Conservation (phyloP, 352 stramenopile genomes). For the Phytophthora syringae region DNA sequence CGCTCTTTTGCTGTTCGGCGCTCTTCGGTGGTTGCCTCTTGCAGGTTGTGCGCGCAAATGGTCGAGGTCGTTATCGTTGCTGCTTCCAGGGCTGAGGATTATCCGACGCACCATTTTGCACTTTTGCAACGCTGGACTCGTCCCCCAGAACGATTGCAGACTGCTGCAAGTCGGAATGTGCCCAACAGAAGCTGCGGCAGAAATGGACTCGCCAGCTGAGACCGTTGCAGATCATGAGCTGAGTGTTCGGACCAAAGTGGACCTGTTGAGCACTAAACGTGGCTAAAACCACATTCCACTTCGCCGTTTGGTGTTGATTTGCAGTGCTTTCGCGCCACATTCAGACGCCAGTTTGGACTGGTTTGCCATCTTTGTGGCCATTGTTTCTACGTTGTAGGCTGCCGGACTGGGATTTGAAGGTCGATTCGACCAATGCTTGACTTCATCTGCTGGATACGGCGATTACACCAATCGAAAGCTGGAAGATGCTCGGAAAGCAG, state of each 20-base stretch:
- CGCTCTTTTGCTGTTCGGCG: constrained; percentile 12
- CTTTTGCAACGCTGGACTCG: constrained; percentile 16
- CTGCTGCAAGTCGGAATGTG: constrained; percentile 26
- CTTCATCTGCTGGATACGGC: constrained; percentile 19
- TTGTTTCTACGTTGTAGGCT: constrained; percentile 28
- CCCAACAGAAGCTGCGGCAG: background rate
- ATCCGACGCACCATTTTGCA: constrained; percentile 29
- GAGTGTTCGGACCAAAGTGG: constrained; percentile 21
- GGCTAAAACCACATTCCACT: background rate
- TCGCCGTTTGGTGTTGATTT: background rate
- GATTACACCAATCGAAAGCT: constrained; percentile 21
- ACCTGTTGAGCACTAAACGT: background rate
- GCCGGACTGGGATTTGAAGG: constrained; percentile 18
- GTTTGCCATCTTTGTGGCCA: constrained; percentile 20
- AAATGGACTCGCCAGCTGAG: constrained; percentile 21
- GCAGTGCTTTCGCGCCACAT: background rate
- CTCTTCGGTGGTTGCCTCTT: constrained; percentile 18
- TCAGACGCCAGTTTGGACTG: background rate
- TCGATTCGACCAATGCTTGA: constrained; percentile 16
- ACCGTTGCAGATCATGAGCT: constrained; percentile 20
- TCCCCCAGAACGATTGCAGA: constrained; percentile 11
- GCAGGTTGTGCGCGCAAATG: constrained; percentile 13
- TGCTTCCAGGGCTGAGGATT: constrained; percentile 8
- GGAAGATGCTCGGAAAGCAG: constrained; percentile 29
- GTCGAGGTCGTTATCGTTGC: background rate